Conservation (phyloP, 83 land plant genomes). For the Picea abies region DNA sequence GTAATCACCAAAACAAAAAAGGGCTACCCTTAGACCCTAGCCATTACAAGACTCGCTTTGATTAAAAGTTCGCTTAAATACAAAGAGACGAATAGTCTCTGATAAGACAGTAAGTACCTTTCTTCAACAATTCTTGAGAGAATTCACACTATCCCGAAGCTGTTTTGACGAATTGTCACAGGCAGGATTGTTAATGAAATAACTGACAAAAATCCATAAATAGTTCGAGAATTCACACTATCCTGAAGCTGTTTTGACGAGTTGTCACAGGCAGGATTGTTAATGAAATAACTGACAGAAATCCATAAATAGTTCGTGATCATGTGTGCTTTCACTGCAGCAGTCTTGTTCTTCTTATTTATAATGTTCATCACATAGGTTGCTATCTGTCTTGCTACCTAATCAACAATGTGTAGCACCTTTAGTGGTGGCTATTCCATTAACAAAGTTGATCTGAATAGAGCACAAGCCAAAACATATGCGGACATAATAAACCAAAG, state of each 20-base stretch:
- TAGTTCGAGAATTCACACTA: conserved; percentile 34
- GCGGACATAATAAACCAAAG: no score
- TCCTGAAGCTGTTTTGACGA: no score
- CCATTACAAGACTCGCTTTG: not conserved
- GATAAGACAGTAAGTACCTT: conserved; percentile 60
- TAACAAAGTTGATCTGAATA: conserved; percentile 91
- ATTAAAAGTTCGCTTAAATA: no score
- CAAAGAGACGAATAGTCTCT: not conserved
- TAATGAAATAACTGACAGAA: conserved; percentile 93
- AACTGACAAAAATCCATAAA: conserved; percentile 97
- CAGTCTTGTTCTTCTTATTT: conserved; percentile 94
- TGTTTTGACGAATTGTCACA: conserved; percentile 89
- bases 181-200: conserved; percentile 95
- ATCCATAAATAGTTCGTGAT: conserved; percentile 90
- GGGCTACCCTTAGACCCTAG: not conserved
- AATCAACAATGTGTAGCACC: conserved; percentile 92
- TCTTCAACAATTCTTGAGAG: conserved; percentile 73
- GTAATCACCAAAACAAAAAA: conserved; percentile 14
- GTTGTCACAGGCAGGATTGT: conserved; percentile 92
- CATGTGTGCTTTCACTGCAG: conserved; percentile 72
- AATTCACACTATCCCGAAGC: conserved; percentile 86
- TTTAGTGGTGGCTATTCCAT: conserved; percentile 85
- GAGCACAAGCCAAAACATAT: no score
- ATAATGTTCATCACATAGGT: conserved; percentile 55
- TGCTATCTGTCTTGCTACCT: conserved; percentile 79